These are phyloP conservation scores for Papiliotrema terrestris DNA, from an alignment of 1,284 basidiomycete species.

Conservation along the genomic window DNA sequence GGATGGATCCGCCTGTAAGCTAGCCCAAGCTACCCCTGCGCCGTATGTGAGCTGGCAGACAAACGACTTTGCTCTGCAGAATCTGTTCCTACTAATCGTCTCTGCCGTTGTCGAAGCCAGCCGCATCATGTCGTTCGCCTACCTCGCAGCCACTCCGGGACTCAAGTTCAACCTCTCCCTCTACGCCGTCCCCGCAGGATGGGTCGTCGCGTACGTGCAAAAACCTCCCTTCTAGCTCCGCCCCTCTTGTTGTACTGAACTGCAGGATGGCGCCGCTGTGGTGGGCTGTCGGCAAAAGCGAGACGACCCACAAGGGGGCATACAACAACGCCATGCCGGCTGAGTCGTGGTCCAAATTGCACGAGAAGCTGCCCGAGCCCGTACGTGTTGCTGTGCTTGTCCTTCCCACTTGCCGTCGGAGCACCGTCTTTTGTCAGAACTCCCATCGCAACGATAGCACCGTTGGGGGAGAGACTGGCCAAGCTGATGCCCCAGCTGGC, in stretches of 20 bases:
- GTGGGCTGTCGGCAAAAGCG: conserved; percentile 11
- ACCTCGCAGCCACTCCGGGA: conserved; percentile 9
- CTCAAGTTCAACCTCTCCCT: conserved; percentile 16
- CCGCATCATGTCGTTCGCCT: conserved; percentile 11
- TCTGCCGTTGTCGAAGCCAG: neutral
- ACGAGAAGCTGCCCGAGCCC: conserved; percentile 7
- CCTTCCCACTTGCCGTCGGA: no score
- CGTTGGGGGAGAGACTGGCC: neutral
- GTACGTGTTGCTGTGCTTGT: no score
- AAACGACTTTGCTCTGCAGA: no score
- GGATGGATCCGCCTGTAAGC: no score
- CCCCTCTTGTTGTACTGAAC: neutral
- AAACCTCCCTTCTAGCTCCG: neutral
- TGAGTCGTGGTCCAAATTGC: conserved; percentile 8
- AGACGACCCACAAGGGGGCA: conserved; percentile 8
- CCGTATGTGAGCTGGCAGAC: no score
- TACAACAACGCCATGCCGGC: conserved; percentile 12
- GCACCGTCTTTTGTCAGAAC: no score
- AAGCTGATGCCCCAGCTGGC: no score
- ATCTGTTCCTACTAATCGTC: no score
- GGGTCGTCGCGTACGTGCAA: conserved; percentile 15
- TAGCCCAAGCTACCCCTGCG: no score
- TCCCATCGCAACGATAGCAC: no score
- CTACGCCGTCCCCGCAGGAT: conserved; percentile 28
- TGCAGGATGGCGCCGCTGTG: conserved; percentile 5